These are phyloP conservation scores for Fallopia convolvulus DNA, from an alignment of 148 eudicot genomes.

Conservation along the genomic window DNA sequence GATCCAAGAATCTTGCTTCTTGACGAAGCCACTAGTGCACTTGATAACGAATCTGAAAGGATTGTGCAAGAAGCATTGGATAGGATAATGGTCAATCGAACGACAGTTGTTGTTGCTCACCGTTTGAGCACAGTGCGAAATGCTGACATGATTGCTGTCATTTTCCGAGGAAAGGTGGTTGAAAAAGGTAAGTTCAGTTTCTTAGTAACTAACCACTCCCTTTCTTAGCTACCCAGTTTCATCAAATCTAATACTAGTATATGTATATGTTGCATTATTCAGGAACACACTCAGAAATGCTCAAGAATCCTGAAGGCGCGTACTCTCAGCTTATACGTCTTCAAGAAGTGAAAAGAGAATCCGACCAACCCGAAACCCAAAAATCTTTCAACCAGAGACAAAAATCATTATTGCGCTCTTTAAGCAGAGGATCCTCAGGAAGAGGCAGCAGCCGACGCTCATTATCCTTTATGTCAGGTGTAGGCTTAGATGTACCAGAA, in stretches of 20 bases:
- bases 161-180: slow-evolving; percentile 65
- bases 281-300: slow-evolving; percentile 61
- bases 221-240: background rate
- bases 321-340: slow-evolving; percentile 67
- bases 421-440: slow-evolving; percentile 47
- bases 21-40: slow-evolving; percentile 93
- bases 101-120: slow-evolving; percentile 77
- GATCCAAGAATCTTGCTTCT: slow-evolving; percentile 71
- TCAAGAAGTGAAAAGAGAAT: slow-evolving; percentile 44
- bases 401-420: slow-evolving; percentile 39
- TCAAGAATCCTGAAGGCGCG: slow-evolving; percentile 71
- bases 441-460: slow-evolving; percentile 34
- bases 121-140: slow-evolving; percentile 72
- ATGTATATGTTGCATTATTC: slow-evolving; percentile 1
- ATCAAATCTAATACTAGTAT: background rate
- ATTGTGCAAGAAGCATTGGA: slow-evolving; percentile 83
- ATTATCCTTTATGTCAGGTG: slow-evolving; percentile 26
- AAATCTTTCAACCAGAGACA: slow-evolving; percentile 29
- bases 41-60: slow-evolving; percentile 80
- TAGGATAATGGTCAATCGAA: slow-evolving; percentile 64
- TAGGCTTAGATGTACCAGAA: slow-evolving; percentile 21
- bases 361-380: slow-evolving; percentile 7
- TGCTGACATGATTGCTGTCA: slow-evolving; percentile 72
- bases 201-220: background rate
- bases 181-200: slow-evolving; percentile 51